Base-by-base conservation (phyloP, 768 basidiomycete genomes). In the Pulveroboletus sp. region DNA sequence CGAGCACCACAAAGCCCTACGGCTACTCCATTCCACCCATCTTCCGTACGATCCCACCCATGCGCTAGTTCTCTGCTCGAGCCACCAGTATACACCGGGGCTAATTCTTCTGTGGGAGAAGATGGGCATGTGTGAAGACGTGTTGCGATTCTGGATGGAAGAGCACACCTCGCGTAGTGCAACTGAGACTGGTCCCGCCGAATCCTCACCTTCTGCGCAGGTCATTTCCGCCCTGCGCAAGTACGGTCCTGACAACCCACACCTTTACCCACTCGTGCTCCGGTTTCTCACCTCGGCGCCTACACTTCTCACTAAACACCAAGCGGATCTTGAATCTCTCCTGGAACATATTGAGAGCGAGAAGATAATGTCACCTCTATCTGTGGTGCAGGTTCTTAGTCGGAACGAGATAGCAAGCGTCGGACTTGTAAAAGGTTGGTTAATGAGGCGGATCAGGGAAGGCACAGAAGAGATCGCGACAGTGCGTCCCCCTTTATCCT, bases 101-200 rank as follows among this genome's bases (percentile, higher is more conserved):
- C 77, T 95, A 10, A 87, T 98, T 3, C 70, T 89, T 5, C 75
- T 98, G 3, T 98, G 93, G 90, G 96, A 96, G 71, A 83, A 80
- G 53, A 75, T 93, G 72, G 93, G 89, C 7, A 94, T 96, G 95
- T 90, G 92, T 65, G 95, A 97, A 60, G 94, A 96, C 57, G 84
- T 98, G 41, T 64, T 98, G 28, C 79, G 93, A 21, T 96, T 90
- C 72, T 93, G 87, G 86, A 94, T 95, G 80, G 88, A 89, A 50
- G 76, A 76, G 53, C 76, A 86, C 48, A 57, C 57, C 32, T 43
- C 48, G 7, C 49, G 52, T 0, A 40, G 46, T 14, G 58, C 50
- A 1, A 47, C 54, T 7, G 18, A 5, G 4, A 2, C 15, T 4
- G 30, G 35, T n/a, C 63, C 53, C 14, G 76, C 77, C 1, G 69